Conservation (phyloP, 2,329 filamentous ascomycete species). For the Thielaviopsis populi region DNA sequence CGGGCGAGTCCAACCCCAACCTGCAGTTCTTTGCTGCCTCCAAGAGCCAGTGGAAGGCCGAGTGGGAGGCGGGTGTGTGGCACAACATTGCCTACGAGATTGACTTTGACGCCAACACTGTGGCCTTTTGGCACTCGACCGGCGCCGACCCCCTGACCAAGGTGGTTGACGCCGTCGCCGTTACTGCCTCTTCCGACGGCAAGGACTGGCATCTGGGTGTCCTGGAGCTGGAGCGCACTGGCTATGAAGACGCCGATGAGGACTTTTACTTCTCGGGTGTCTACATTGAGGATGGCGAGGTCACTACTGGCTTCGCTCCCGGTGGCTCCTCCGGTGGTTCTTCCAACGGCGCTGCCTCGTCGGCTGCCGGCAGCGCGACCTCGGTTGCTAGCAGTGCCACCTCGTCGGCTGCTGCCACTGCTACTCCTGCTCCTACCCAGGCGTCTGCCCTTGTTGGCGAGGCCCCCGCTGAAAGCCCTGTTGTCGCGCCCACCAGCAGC, state of each 20-base stretch:
- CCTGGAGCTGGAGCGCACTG: conserved; percentile 45
- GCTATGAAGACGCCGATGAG: conserved; percentile 39
- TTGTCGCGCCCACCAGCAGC: neutral
- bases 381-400: neutral
- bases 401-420: neutral
- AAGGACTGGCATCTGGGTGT: conserved; percentile 60
- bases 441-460: too few relatives aligned
- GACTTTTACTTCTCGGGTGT: conserved; percentile 60
- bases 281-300: conserved; percentile 41
- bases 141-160: conserved; percentile 41
- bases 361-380: neutral
- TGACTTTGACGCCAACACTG: conserved; percentile 44
- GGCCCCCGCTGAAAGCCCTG: neutral
- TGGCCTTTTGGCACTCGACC: conserved; percentile 57
- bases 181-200: conserved; percentile 48
- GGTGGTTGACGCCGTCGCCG: conserved; percentile 44
- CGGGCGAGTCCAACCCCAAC: conserved; percentile 33
- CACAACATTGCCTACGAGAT: conserved; percentile 65
- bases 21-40: conserved; percentile 51
- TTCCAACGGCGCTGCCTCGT: neutral
- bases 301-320: conserved; percentile 23
- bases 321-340: neutral
- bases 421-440: neutral
- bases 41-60: conserved; percentile 45
- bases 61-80: conserved; percentile 50